Evolutionary conservation across 306 rosid genomes (phyloP).

Genomic region (Quillaja saponaria): DNA sequence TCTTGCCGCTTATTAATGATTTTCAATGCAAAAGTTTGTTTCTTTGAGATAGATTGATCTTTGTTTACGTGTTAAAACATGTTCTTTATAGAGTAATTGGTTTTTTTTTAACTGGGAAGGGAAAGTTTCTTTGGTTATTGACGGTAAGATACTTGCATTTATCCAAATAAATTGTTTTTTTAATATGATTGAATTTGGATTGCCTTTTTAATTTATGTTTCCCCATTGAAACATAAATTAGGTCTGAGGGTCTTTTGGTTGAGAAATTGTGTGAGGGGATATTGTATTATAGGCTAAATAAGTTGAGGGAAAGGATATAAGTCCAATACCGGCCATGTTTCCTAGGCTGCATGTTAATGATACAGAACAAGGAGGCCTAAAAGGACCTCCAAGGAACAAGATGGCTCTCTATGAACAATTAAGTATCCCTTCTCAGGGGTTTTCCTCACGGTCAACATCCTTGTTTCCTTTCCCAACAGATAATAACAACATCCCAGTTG

Average conservation of each 20-base stretch:
- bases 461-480: conserved; percentile 38
- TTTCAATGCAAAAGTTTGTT: conserved; percentile 33
- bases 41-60: conserved; percentile 41
- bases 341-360: conserved; percentile 75
- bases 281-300: conserved; percentile 36
- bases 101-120: conserved; percentile 10
- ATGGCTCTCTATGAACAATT: conserved; percentile 78
- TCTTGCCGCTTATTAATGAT: conserved; percentile 18
- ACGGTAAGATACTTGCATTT: not conserved
- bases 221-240: conserved; percentile 3
- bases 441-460: conserved; percentile 50
- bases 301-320: conserved; percentile 43
- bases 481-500: conserved; percentile 36
- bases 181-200: conserved; percentile 6
- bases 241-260: conserved; percentile 4
- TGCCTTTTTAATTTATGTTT: conserved; percentile 20
- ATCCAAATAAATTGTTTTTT: conserved; percentile 1
- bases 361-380: conserved; percentile 69
- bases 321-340: conserved; percentile 50
- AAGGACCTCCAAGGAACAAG: conserved; percentile 81
- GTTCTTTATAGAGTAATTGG: conserved; percentile 14
- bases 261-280: conserved; percentile 25
- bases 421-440: conserved; percentile 53
- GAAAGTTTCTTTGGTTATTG: not conserved
- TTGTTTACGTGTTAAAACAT: conserved; percentile 2